Base-by-base conservation (phyloP, 2,329 filamentous ascomycete species). In the Emergomyces africanus region DNA sequence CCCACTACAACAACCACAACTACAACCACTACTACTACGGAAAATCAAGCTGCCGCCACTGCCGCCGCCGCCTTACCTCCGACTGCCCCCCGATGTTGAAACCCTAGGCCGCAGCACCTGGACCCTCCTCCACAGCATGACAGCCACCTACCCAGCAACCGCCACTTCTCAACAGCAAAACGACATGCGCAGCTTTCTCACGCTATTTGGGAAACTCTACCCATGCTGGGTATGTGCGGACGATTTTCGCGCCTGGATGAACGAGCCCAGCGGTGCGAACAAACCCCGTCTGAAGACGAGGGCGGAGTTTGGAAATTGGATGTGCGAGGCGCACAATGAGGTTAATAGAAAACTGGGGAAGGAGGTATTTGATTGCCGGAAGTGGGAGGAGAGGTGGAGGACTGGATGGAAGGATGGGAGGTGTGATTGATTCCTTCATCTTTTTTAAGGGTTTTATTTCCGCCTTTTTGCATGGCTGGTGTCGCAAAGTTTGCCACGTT, bases 221-320 rank as follows among this genome's bases (percentile, higher is more conserved):
- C 94, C 94, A 3, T 99, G 94, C 78, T 96, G 91, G 90, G 83
- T 88, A 2, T 99, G 94, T 73, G 94, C 91, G 39, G 87, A 92
- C 61, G 92, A 97, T 70, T 96, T 99, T 72, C 87, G 87, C 71
- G 72, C 71, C 0, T 97, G 92, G 81, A 86, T 97, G 77, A 79
- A 78, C 62, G 80, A 81, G 63, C 77, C 78, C 2, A 71, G 68
- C 64, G 73, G 72, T 1, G 73, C 74, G 63, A 87, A 91, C 64
- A 82, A 83, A 69, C 85, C 92, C 44, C 69, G 76, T 59, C 75
- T 86, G 20, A 78, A 77, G 60, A 78, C 75, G 53, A 71, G 82
- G 59, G 66, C 67, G 41, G 75, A 76, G 58, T 74, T 79, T 61
- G 75, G 77, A 23, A 71, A 71, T 63, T 79, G 78, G 74, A 77